Percentiles rank a stretch among this genome's conserved stretches.
Evolutionary conservation across 2,329 filamentous ascomycete species (phyloP).

Genomic region (Fusarium sp.): DNA sequence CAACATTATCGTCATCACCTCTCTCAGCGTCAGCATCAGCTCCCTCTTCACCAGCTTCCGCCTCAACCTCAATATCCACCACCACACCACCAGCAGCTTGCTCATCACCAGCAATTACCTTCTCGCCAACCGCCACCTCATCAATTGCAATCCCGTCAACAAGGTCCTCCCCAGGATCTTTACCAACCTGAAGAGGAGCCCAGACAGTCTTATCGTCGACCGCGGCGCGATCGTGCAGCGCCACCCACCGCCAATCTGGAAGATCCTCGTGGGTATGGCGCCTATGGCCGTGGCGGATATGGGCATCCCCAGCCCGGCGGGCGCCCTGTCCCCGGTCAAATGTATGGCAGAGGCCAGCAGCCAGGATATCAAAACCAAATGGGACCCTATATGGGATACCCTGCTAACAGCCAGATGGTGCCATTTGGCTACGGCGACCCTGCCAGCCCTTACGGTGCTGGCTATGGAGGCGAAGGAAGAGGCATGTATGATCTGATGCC

Average conservation of each 20-base stretch:
- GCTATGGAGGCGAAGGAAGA: constrained; percentile 52
- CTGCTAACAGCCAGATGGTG: constrained; percentile 57
- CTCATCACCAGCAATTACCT: constrained; percentile 40
- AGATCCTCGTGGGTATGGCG: constrained; percentile 69
- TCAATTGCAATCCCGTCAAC: constrained; percentile 52
- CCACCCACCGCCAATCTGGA: constrained; percentile 68
- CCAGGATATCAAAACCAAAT: constrained; percentile 59
- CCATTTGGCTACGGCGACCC: constrained; percentile 52
- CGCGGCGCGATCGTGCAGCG: constrained; percentile 34
- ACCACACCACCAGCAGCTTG: constrained; percentile 49
- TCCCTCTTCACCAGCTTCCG: constrained; percentile 43
- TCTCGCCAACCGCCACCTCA: constrained; percentile 47
- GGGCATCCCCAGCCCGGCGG: constrained; percentile 30
- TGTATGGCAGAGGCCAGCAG: constrained; percentile 48
- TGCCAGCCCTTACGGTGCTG: constrained; percentile 54
- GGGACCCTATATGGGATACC: constrained; percentile 54
- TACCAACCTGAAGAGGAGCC: constrained; percentile 40
- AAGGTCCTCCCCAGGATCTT: constrained; percentile 46
- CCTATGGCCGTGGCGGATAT: constrained; percentile 52
- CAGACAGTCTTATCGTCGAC: constrained; percentile 34
- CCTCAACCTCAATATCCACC: constrained; percentile 47
- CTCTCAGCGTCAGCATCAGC: constrained; percentile 47
- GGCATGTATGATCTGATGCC: constrained; percentile 62
- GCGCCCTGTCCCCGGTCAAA: constrained; percentile 28
- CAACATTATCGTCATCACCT: constrained; percentile 45